Conservation (phyloP, 257 asterid species). For the Przewalskia tangutica region DNA sequence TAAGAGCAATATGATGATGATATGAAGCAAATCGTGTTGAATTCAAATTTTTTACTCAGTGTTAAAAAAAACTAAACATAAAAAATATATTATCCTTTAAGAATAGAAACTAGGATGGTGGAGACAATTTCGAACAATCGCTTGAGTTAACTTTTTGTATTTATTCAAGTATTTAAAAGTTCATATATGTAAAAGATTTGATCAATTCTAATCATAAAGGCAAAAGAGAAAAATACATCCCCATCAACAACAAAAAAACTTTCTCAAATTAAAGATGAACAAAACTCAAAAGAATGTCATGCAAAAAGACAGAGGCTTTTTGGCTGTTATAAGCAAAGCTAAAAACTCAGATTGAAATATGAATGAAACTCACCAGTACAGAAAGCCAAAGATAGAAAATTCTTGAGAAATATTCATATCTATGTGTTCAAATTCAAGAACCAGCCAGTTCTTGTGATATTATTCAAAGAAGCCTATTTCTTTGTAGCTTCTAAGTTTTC, state of each 20-base stretch:
- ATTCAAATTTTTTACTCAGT: too few species aligned
- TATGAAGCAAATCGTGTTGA: background rate
- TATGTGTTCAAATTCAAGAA: background rate
- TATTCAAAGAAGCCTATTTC: background rate
- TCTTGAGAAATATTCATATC: background rate
- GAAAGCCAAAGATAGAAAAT: background rate
- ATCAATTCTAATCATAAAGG: background rate
- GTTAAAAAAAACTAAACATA: too few species aligned
- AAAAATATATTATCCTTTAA: too few species aligned
- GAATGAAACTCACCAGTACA: background rate
- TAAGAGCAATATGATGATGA: background rate
- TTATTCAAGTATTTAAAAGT: too few species aligned
- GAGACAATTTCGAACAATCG: too few species aligned
- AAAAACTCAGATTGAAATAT: background rate
- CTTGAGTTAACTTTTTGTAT: too few species aligned
- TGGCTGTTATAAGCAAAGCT: background rate
- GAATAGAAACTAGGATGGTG: too few species aligned
- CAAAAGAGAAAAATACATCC: background rate
- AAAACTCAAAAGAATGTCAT: background rate
- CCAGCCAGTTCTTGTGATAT: too few species aligned
- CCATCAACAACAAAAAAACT: background rate
- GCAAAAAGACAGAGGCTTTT: background rate
- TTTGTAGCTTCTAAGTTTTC: background rate
- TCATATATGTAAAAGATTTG: background rate
- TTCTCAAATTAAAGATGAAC: background rate